Percentiles rank a stretch among this genome's conserved stretches.
These are phyloP conservation scores for Lichtheimia ornata DNA, from an alignment of 371 early-diverging fungal species.

Conservation along the genomic window DNA sequence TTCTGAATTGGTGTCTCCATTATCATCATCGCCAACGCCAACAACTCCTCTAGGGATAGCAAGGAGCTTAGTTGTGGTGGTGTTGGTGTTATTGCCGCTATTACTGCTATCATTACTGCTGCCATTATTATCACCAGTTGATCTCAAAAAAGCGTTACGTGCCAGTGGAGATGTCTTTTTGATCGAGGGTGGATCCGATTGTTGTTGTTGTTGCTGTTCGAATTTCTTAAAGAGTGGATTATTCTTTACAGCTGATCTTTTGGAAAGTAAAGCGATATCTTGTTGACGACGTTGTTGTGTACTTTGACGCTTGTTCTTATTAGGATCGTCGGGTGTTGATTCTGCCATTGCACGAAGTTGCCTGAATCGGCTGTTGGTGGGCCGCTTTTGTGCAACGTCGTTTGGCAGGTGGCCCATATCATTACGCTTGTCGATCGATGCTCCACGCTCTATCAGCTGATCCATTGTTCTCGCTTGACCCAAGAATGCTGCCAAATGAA, in stretches of 20 bases:
- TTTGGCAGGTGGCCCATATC: conserved; percentile 15
- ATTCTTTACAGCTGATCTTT: conserved; percentile 35
- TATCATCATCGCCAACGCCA: not conserved
- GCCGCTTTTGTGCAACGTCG: conserved; percentile 12
- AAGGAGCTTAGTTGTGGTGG: too few relatives aligned
- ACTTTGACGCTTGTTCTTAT: not conserved
- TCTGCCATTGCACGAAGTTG: conserved; percentile 15
- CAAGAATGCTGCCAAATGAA: conserved; percentile 21
- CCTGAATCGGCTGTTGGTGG: conserved; percentile 10
- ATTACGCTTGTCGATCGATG: conserved; percentile 12
- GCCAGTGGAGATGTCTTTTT: conserved; percentile 1
- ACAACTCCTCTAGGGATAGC: not conserved
- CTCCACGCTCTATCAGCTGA: conserved; percentile 17
- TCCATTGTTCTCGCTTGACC: conserved; percentile 13
- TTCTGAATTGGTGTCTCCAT: too few relatives aligned
- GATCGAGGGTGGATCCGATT: not conserved
- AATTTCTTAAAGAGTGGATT: conserved; percentile 36
- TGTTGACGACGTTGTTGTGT: conserved; percentile 18
- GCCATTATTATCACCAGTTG: conserved; percentile 20
- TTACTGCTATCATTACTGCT: not conserved
- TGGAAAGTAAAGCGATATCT: conserved; percentile 23
- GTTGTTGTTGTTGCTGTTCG: conserved; percentile 17
- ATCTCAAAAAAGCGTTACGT: too few relatives aligned
- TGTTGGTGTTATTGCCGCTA: not conserved
- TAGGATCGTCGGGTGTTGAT: not conserved